phyloP scores from a whole-genome alignment of 257 asterid genomes.

The Salvia rosmarinus region DNA sequence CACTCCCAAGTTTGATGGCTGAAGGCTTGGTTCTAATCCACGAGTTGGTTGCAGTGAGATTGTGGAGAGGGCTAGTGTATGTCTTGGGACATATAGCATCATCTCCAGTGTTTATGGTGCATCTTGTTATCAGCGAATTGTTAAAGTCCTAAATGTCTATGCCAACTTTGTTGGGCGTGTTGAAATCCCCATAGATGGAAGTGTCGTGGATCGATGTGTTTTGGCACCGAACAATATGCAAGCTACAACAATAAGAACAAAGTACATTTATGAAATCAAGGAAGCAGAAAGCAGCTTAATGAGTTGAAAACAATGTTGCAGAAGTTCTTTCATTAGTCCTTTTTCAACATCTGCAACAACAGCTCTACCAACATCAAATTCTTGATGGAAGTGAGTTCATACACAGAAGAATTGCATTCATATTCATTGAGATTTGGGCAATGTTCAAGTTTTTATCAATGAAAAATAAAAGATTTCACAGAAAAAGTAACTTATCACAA shows the following conservation, averaged over 20 bases:
- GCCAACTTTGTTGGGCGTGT: constrained; percentile 91
- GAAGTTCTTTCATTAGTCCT: neutral
- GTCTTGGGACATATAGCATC: constrained; percentile 98
- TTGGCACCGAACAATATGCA: constrained; percentile 77
- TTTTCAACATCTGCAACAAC: neutral
- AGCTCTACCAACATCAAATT: neutral
- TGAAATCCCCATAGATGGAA: constrained; percentile 76
- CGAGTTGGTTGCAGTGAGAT: constrained; percentile 73
- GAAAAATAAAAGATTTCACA: no score
- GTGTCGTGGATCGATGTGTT: constrained; percentile 68
- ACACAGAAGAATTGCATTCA: neutral
- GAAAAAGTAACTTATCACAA: neutral
- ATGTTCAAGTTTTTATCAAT: neutral
- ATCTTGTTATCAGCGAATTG: constrained; percentile 71
- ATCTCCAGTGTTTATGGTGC: constrained; percentile 87
- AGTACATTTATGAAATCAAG: neutral
- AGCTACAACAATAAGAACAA: constrained; percentile 43
- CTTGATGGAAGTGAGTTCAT: neutral
- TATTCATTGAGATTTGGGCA: neutral
- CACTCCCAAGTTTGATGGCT: constrained; percentile 93
- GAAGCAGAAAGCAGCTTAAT: constrained; percentile 1
- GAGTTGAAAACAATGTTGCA: neutral
- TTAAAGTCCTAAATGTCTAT: constrained; percentile 91
- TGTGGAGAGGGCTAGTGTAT: constrained; percentile 60
- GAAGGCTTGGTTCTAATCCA: constrained; percentile 92